Evolutionary conservation across 495 filamentous ascomycete genomes (phyloP).

Genomic region (Neurospora sp.): DNA sequence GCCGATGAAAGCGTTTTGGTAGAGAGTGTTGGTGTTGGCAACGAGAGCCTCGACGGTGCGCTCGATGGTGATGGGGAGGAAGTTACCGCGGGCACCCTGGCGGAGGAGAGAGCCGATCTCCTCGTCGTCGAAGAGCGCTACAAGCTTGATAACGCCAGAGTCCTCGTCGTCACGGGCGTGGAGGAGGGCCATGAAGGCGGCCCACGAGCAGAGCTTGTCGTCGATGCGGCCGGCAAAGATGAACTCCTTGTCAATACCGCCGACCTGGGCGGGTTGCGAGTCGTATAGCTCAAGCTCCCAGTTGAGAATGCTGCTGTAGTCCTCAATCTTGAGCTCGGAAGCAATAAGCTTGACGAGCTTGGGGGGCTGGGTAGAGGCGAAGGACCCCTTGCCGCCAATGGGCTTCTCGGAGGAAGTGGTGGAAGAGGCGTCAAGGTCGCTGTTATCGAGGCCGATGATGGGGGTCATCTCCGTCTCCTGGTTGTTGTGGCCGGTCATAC

Average conservation of each 20-base stretch:
- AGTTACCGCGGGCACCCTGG: conserved; percentile 83
- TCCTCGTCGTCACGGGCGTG: conserved; percentile 44
- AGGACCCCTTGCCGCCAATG: conserved; percentile 46
- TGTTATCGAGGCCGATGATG: conserved; percentile 80
- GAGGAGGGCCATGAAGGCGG: conserved; percentile 78
- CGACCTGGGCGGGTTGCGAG: conserved; percentile 71
- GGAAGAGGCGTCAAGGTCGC: conserved; percentile 33
- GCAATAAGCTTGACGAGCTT: conserved; percentile 77
- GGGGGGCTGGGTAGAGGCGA: conserved; percentile 70
- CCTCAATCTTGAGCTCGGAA: conserved; percentile 56
- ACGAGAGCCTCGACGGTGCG: conserved; percentile 65
- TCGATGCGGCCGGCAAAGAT: conserved; percentile 94
- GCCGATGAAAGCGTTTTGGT: conserved; percentile 23
- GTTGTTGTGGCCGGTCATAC: conserved; percentile 70
- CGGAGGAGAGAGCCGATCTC: conserved; percentile 86
- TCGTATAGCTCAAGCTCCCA: conserved; percentile 99
- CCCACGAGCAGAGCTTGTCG: conserved; percentile 92
- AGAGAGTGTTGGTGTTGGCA: conserved; percentile 5
- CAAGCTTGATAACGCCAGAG: conserved; percentile 63
- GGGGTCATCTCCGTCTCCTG: conserved; percentile 90
- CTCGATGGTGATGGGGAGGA: conserved; percentile 68
- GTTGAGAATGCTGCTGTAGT: conserved; percentile 66
- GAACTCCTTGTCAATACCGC: conserved; percentile 85
- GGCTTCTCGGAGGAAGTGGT: conserved; percentile 20
- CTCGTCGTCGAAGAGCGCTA: conserved; percentile 90